Evolutionary conservation across 2,329 filamentous ascomycete genomes (phyloP).

Genomic region (Exophiala dermatitidis): DNA sequence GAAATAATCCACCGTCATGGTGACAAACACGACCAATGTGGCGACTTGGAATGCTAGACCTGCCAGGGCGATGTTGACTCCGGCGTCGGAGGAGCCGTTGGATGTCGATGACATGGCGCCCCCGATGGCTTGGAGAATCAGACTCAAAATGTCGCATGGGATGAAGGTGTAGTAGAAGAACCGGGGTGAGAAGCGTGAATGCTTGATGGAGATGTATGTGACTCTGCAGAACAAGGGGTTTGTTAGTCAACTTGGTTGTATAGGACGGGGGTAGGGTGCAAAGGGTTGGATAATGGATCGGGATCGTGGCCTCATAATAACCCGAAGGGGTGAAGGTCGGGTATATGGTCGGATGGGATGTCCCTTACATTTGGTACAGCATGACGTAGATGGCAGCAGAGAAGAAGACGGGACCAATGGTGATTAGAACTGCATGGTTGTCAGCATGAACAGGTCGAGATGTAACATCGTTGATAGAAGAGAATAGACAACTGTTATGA

Average conservation of each 20-base stretch:
- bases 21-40: conserved; percentile 33
- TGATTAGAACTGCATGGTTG: conserved; percentile 47
- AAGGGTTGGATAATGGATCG: too few relatives aligned
- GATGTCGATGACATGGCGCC: conserved; percentile 32
- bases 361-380: conserved; percentile 38
- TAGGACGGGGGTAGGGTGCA: too few relatives aligned
- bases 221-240: conserved; percentile 26
- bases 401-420: conserved; percentile 50
- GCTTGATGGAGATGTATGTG: conserved; percentile 34
- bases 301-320: too few relatives aligned
- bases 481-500: background rate
- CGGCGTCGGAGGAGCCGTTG: conserved; percentile 26
- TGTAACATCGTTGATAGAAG: background rate
- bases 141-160: conserved; percentile 37
- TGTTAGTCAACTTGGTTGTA: background rate
- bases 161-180: conserved; percentile 37
- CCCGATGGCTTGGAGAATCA: conserved; percentile 39
- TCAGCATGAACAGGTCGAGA: background rate
- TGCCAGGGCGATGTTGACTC: conserved; percentile 37
- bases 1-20: conserved; percentile 30
- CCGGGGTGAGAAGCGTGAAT: conserved; percentile 37
- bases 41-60: conserved; percentile 39
- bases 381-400: conserved; percentile 62
- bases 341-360: background rate
- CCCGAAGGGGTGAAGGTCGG: conserved; percentile 29